A percentile compares a stretch with the other conserved stretches of the same genome.
Conservation (phyloP, 345 rosid genomes). For the Eucalyptus tenuipes region DNA sequence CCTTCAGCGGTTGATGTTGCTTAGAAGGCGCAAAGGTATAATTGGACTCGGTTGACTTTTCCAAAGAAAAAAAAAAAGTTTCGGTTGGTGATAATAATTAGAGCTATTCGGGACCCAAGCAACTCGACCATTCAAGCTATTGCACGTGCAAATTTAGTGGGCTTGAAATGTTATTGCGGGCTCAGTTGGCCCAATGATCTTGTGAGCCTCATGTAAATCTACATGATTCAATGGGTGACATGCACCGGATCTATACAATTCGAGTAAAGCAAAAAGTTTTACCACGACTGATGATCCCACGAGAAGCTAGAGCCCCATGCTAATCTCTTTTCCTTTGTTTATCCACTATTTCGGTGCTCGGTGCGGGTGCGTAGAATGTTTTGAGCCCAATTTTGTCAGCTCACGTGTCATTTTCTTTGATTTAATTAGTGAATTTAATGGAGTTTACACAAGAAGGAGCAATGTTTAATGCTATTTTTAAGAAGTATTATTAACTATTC, state of each 20-base stretch:
- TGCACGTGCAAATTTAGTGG: neutral
- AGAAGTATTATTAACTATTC: neutral
- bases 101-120: accelerated
- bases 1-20: neutral
- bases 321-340: neutral
- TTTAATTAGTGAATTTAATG: neutral
- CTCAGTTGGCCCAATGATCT: neutral
- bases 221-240: neutral
- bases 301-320: neutral
- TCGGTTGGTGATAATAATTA: neutral
- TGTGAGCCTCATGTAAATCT: neutral
- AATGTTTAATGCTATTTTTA: neutral
- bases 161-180: neutral
- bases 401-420: neutral
- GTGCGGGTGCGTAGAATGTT: neutral
- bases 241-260: accelerated
- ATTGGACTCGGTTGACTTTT: neutral
- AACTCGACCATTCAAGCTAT: neutral
- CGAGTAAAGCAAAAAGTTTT: neutral
- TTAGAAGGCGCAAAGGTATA: neutral
- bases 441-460: neutral
- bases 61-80: neutral
- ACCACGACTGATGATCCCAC: neutral
- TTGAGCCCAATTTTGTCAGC: neutral
- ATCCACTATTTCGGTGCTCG: neutral